Base-by-base conservation (phyloP, 257 asterid genomes). In the Avicennia marina region DNA sequence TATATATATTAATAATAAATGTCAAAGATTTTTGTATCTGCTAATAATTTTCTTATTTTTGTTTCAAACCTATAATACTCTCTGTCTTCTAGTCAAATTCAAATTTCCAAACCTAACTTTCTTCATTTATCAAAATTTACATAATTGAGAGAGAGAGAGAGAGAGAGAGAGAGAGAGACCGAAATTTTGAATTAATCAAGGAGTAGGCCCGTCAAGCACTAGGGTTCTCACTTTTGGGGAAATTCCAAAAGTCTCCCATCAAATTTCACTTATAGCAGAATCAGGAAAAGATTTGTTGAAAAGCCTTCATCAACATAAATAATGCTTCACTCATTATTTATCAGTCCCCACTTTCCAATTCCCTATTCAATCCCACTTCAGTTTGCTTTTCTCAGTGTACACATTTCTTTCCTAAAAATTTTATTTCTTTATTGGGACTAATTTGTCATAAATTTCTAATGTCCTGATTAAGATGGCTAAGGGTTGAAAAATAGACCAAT, bases 221-320 rank as follows among this genome's bases (percentile, higher is more conserved):
- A 32, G 46, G 62, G 18, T 46, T 55, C 12, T 56, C 33, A n/a
- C 57, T 44, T 64, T 40, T 48, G 26, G 47, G 34, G 31, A 36
- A 56, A 33, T 38, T 32, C 16, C 47, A 58, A 33, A 58, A 40
- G 66, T 58, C 66, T 6, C 56, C 44, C 50, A 51, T 66, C 50
- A 31, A 34, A 25, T 58, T 13, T 50, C 65, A 34, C 52, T 51
- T 39, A 15, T 66, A 4, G 24, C 54, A 57, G 55, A 65, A 66
- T 66, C 72, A 50, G 57, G 61, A 57, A 58, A 57, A 66, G 72
- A 66, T 66, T 66, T 58, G 65, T 65, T 65, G 20, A 18, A 40
- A 49, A 56, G 64, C 52, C 58, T 46, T 11, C 29, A 66, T 58
- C 65, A 40, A 40, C 16, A n/a, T n/a, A n/a, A n/a, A 66, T 50